These are phyloP conservation scores for Aureobasidium musti DNA, from an alignment of 2,329 filamentous ascomycete species.

Conservation along the genomic window DNA sequence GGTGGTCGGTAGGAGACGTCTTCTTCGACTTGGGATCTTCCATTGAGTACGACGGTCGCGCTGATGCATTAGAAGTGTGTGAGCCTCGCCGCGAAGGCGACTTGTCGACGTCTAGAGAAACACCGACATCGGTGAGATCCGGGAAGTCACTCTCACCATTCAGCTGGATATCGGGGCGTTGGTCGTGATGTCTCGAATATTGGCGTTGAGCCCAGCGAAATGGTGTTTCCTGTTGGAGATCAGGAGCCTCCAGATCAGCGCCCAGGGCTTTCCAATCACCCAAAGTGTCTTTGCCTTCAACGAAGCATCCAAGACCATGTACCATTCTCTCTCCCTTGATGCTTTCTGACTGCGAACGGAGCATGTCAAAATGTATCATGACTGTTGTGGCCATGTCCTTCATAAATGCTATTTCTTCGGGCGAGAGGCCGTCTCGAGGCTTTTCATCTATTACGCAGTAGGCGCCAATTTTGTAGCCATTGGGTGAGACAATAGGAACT, in stretches of 20 bases:
- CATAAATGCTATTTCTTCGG: constrained; percentile 35
- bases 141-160: constrained; percentile 3
- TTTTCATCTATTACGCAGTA: constrained; percentile 38
- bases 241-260: neutral
- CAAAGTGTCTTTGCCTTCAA: constrained; percentile 32
- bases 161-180: neutral
- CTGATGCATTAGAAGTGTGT: neutral
- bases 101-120: constrained; percentile 2
- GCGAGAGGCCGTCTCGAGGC: constrained; percentile 33
- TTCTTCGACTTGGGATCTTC: constrained; percentile 23
- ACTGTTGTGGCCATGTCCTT: constrained; percentile 37
- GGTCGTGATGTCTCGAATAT: constrained; percentile 12
- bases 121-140: neutral
- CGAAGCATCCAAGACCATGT: constrained; percentile 33
- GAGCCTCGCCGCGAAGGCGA: neutral
- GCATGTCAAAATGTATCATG: constrained; percentile 42
- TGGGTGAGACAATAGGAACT: constrained; percentile 40
- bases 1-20: constrained; percentile 32
- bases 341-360: constrained; percentile 41
- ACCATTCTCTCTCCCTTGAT: constrained; percentile 34
- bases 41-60: neutral
- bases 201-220: neutral
- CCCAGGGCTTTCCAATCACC: constrained; percentile 15
- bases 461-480: constrained; percentile 41
- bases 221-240: neutral